Evolutionary conservation across 106 monocot genomes (phyloP).

Genomic region (Allium sativum): DNA sequence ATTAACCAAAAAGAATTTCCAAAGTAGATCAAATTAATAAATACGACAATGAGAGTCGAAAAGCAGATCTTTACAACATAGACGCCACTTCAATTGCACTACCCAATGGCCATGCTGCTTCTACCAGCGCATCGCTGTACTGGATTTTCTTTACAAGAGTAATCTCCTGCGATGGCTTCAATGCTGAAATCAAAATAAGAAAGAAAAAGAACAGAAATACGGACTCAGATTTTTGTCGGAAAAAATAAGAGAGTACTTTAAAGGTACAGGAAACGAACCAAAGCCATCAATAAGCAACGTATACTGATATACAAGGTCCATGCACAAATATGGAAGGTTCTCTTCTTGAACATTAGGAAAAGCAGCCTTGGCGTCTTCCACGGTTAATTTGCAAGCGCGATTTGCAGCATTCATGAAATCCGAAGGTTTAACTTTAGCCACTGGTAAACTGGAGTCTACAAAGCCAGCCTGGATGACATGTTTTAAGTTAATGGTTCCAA

Average conservation of each 20-base stretch:
- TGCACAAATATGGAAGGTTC: slow-evolving; percentile 61
- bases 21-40: too few relatives aligned
- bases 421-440: slow-evolving; percentile 45
- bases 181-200: slow-evolving; percentile 18
- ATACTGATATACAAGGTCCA: slow-evolving; percentile 63
- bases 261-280: slow-evolving; percentile 19
- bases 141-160: slow-evolving; percentile 81
- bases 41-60: neutral
- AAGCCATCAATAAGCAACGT: slow-evolving; percentile 69
- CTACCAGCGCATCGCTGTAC: slow-evolving; percentile 55
- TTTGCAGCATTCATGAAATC: slow-evolving; percentile 51
- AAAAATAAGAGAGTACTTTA: too few relatives aligned
- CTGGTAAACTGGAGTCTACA: slow-evolving; percentile 26
- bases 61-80: neutral
- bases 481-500: too few relatives aligned
- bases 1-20: too few relatives aligned
- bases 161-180: slow-evolving; percentile 66
- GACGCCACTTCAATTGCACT: slow-evolving; percentile 84
- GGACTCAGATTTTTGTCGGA: too few relatives aligned
- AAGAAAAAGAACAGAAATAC: neutral
- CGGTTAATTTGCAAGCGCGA: slow-evolving; percentile 39
- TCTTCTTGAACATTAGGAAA: slow-evolving; percentile 32
- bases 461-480: slow-evolving; percentile 38
- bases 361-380: slow-evolving; percentile 33
- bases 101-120: slow-evolving; percentile 93